Percentiles rank a stretch among this genome's conserved stretches.
phyloP scores from a whole-genome alignment of 768 basidiomycete species.

The Hygrocybe punicea region DNA sequence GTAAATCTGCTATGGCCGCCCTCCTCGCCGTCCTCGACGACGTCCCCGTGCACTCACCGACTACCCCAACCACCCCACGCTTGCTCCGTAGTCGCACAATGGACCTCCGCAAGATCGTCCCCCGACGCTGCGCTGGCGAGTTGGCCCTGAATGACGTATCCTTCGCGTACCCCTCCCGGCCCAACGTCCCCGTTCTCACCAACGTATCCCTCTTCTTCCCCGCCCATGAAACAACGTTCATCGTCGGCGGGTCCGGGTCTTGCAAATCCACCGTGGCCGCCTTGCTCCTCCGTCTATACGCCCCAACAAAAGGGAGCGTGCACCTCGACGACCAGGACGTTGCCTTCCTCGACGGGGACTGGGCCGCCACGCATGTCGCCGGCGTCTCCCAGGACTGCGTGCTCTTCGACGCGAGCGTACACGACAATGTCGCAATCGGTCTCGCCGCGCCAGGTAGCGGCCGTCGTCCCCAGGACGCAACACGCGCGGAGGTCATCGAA shows the following conservation, averaged over 20 bases:
- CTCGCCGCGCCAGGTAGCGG: constrained; percentile 36
- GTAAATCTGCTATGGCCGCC: constrained; percentile 75
- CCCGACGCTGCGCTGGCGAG: constrained; percentile 65
- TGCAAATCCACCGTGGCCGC: constrained; percentile 91
- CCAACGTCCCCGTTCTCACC: constrained; percentile 62
- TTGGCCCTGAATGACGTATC: constrained; percentile 67
- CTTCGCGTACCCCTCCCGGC: constrained; percentile 82
- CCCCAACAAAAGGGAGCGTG: constrained; percentile 59
- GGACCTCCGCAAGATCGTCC: constrained; percentile 61
- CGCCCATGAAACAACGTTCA: constrained; percentile 80
- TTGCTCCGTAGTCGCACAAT: constrained; percentile 31
- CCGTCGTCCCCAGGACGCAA: constrained; percentile 56
- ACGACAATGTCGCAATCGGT: constrained; percentile 85
- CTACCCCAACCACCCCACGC: constrained; percentile 39
- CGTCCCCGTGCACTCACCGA: constrained; percentile 14
- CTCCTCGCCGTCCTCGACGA: constrained; percentile 59
- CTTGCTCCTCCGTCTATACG: constrained; percentile 78
- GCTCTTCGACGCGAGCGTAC: constrained; percentile 73
- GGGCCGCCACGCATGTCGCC: constrained; percentile 66
- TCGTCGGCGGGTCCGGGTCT: constrained; percentile 88
- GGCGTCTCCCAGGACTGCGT: constrained; percentile 74
- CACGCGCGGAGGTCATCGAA: constrained; percentile 65
- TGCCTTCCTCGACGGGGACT: constrained; percentile 66
- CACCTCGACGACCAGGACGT: constrained; percentile 80
- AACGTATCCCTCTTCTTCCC: constrained; percentile 65